Evolutionary conservation across 805 yeast genomes (phyloP).

Genomic region (Barnettozyma sp.): DNA sequence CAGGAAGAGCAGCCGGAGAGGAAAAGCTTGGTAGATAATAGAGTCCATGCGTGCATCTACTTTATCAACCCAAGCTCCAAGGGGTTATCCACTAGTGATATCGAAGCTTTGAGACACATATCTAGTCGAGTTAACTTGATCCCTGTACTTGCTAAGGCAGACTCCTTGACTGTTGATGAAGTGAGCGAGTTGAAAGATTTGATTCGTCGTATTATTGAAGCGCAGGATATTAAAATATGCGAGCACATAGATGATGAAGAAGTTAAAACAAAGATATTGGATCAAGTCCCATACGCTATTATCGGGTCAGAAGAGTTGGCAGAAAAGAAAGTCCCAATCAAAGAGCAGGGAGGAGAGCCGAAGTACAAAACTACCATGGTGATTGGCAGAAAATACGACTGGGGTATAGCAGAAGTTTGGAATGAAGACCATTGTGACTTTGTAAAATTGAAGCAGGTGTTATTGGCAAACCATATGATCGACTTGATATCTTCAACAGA

Average conservation of each 20-base stretch:
- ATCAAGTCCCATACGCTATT: conserved; percentile 60
- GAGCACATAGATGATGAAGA: conserved; percentile 39
- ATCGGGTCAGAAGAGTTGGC: conserved; percentile 57
- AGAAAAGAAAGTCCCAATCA: conserved; percentile 17
- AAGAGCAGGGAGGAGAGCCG: conserved; percentile 30
- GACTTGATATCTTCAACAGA: conserved; percentile 77
- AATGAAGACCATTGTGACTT: conserved; percentile 77
- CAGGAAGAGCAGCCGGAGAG: conserved; percentile 77
- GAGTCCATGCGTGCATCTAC: conserved; percentile 83
- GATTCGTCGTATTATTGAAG: conserved; percentile 43
- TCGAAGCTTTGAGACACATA: conserved; percentile 64
- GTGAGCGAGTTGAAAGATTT: conserved; percentile 44
- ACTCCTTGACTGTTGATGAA: conserved; percentile 57
- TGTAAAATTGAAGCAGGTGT: conserved; percentile 48
- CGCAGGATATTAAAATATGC: conserved; percentile 53
- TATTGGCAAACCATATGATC: conserved; percentile 65
- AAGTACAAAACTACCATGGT: conserved; percentile 31
- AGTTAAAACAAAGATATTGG: conserved; percentile 27
- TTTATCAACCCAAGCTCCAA: conserved; percentile 66
- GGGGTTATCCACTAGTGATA: conserved; percentile 58
- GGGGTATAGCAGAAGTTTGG: conserved; percentile 87
- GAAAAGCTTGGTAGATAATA: conserved; percentile 43
- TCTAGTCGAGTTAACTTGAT: conserved; percentile 69
- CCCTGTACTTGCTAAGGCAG: conserved; percentile 54
- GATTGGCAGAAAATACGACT: conserved; percentile 69